Evolutionary conservation across 1,284 basidiomycete species (phyloP).

Genomic region (Pyrrhoderma noxium): DNA sequence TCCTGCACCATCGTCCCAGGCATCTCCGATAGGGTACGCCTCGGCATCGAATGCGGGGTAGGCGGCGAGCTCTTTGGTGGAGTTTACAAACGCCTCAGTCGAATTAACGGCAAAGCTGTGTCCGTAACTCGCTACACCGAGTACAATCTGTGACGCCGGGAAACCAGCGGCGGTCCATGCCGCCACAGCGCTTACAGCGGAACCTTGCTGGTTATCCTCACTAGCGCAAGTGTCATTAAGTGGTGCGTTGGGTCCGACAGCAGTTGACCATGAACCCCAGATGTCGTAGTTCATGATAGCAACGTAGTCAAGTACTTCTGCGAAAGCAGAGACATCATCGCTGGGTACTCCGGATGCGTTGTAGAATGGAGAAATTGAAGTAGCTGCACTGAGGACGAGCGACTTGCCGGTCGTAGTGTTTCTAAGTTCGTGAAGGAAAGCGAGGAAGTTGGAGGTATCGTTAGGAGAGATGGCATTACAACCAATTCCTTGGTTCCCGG

Average conservation of each 20-base stretch:
- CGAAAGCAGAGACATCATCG: constrained; percentile 62
- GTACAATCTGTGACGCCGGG: constrained; percentile 66
- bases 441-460: constrained; percentile 69
- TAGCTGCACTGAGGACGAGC: constrained; percentile 70
- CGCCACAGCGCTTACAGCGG: constrained; percentile 65
- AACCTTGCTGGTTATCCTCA: constrained; percentile 56
- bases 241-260: constrained; percentile 80
- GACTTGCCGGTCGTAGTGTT: constrained; percentile 45
- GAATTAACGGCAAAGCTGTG: constrained; percentile 47
- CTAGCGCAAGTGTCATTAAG: constrained; percentile 71
- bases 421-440: constrained; percentile 71
- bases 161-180: constrained; percentile 77
- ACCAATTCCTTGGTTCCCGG: constrained; percentile 58
- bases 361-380: constrained; percentile 60
- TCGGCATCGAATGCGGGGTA: constrained; percentile 46
- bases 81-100: constrained; percentile 33
- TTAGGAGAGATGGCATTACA: constrained; percentile 59
- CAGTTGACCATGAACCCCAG: constrained; percentile 47
- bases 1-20: constrained; percentile 43
- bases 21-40: constrained; percentile 44
- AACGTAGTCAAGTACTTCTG: constrained; percentile 70
- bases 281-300: constrained; percentile 88
- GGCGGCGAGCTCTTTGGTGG: constrained; percentile 29
- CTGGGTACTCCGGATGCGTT: constrained; percentile 51
- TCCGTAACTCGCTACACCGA: constrained; percentile 77